A percentile compares a stretch with the other conserved stretches of the same genome.
Evolutionary conservation across 1,284 basidiomycete genomes (phyloP).

Genomic region (Gymnopus androsaceus): DNA sequence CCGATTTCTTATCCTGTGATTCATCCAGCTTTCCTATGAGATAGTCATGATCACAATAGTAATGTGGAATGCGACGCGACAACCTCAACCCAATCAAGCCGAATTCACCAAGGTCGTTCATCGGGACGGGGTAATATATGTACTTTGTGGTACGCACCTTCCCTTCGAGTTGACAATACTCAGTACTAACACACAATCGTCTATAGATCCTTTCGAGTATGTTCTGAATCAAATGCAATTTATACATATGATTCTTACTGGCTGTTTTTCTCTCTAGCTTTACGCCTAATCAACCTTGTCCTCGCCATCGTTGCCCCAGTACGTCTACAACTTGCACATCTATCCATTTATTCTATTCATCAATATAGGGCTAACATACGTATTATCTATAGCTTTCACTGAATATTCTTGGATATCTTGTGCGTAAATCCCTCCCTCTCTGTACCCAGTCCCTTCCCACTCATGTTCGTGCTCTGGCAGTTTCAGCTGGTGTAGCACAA

Average conservation of each 20-base stretch:
- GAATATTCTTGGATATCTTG: background rate
- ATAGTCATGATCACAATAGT: background rate
- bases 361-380: background rate
- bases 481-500: constrained; percentile 4
- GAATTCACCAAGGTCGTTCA: background rate
- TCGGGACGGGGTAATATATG: constrained; percentile 8
- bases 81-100: background rate
- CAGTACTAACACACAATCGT: background rate
- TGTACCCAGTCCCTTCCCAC: background rate
- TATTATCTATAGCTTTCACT: background rate
- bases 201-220: background rate
- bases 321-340: too few relatives aligned
- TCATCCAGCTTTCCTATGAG: constrained; percentile 4
- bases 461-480: background rate
- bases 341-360: background rate
- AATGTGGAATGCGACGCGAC: background rate
- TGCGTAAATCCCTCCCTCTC: background rate
- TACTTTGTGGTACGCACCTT: constrained; percentile 4
- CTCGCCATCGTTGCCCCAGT: constrained; percentile 2
- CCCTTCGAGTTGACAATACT: background rate
- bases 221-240: background rate
- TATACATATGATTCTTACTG: too few relatives aligned
- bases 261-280: background rate
- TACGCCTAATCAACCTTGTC: background rate
- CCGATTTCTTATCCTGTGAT: too few relatives aligned